These are phyloP conservation scores for Cinchona pubescens DNA, from an alignment of 257 asterid genomes.

Conservation along the genomic window DNA sequence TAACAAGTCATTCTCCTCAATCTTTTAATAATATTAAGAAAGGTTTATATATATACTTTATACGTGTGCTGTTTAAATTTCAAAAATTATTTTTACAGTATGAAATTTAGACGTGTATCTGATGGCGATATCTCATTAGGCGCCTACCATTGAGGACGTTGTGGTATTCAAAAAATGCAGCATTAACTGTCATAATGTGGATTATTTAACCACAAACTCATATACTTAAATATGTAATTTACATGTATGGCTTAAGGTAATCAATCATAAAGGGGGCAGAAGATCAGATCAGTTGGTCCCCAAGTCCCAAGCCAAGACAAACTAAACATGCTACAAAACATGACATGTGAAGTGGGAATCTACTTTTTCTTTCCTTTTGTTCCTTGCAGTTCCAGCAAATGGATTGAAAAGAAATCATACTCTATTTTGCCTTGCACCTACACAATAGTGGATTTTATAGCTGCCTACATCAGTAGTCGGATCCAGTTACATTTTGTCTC, in stretches of 20 bases:
- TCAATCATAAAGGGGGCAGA: conserved; percentile 18
- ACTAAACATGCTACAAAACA: conserved; percentile 29
- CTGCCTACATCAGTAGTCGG: conserved; percentile 27
- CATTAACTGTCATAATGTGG: background rate
- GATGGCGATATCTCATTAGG: background rate
- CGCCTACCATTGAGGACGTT: background rate
- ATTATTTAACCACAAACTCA: background rate
- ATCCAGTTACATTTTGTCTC: conserved; percentile 31
- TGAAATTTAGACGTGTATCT: no score
- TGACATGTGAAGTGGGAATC: conserved; percentile 45
- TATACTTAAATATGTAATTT: background rate
- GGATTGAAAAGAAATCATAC: conserved; percentile 1
- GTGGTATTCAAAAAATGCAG: background rate
- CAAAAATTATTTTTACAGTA: no score
- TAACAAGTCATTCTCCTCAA: background rate
- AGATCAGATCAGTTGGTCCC: conserved; percentile 33
- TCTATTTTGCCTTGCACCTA: conserved; percentile 13
- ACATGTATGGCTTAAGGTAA: background rate
- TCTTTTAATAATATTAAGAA: background rate
- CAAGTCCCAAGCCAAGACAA: conserved; percentile 32
- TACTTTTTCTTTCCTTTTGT: conserved; percentile 32
- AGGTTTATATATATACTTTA: no score
- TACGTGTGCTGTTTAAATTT: no score
- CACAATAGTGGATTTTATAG: background rate
- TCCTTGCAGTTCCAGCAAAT: conserved; percentile 39